These are phyloP conservation scores for Cordyceps farinosa DNA, from an alignment of 2,329 filamentous ascomycete species.

Conservation along the genomic window DNA sequence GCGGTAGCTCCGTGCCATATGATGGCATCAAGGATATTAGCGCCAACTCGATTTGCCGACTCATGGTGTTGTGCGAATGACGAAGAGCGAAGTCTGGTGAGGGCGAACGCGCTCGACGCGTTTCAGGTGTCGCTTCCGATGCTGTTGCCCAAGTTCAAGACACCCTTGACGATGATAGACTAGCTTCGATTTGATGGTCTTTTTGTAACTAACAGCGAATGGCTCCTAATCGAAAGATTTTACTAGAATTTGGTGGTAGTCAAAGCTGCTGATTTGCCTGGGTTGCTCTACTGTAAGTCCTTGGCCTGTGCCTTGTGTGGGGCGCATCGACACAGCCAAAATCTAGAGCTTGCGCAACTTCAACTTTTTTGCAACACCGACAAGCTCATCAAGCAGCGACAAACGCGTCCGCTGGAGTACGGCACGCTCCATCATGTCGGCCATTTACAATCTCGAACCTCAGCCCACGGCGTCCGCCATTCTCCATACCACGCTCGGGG, in stretches of 20 bases:
- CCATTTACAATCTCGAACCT: slow-evolving; percentile 91
- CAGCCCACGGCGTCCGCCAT: slow-evolving; percentile 90
- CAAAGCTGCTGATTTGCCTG: background rate
- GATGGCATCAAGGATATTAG: slow-evolving; percentile 72
- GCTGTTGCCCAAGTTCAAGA: background rate
- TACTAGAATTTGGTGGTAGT: background rate
- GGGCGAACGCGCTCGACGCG: slow-evolving; percentile 6
- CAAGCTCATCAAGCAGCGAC: background rate
- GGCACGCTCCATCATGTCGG: slow-evolving; percentile 60
- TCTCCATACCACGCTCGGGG: slow-evolving; percentile 84
- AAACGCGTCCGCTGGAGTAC: background rate
- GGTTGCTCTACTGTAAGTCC: background rate
- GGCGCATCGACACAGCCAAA: slow-evolving; percentile 1
- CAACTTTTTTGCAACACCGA: slow-evolving; percentile 1
- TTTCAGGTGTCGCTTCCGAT: background rate
- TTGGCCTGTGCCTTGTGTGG: background rate
- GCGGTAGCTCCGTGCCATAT: slow-evolving; percentile 62
- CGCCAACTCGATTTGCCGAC: slow-evolving; percentile 68
- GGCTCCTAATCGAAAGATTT: too few species aligned
- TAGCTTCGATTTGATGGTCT: background rate
- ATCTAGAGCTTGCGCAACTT: background rate
- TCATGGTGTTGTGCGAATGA: slow-evolving; percentile 52
- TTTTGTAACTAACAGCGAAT: too few species aligned
- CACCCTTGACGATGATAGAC: background rate
- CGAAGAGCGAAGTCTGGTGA: background rate